Base-by-base conservation (phyloP, 2,329 filamentous ascomycete genomes). In the Penicillium olsonii region DNA sequence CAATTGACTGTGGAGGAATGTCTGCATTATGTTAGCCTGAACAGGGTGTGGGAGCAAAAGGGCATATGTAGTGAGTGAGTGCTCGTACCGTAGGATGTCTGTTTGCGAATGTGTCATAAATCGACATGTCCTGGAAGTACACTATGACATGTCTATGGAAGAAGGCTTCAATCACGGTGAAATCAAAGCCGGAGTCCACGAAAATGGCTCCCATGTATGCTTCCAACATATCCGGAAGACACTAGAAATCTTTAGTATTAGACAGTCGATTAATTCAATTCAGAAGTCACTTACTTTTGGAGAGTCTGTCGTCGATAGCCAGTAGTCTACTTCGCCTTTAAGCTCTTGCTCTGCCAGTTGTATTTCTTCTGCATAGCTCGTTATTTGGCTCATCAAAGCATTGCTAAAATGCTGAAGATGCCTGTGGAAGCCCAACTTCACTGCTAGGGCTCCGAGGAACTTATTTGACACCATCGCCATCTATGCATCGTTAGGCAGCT, bases 401-500 rank as follows among this genome's bases (percentile, higher is more conserved):
- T 49, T 65, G 48, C 68, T 75, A 53, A 70, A 70, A 55, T 68
- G 72, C 62, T 78, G 80, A 14, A 97, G 73, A 65, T 92, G 85
- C 41, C 77, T 82, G 65, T 96, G 85, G 47, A 97, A 87, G 0
- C 82, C 86, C 0, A 97, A 80, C 40, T 83, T 80, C 3, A 95
- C 89, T 51, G 87, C 87, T 3, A 97, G 76, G 15, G 85, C 89
- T 1, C 88, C 90, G 1, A 96, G 79, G 65, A 97, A 99, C 53
- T 92, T 91, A 73, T 99, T 99, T 45, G 90, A 94, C 0, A 94
- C 92, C 89, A 99, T 96, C n/a, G 92, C 90, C 85, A 95, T 96
- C 74, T 78, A 52, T 29, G 17, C 35, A n/a, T 27, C 20, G 18
- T 62, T 39, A 65, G 48, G 20, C 35, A 18, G n/a, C 2, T 12